Evolutionary conservation across 768 basidiomycete genomes (phyloP), one percentile per base, ranked within the genome.

Genomic region (Mycena vulgaris): DNA sequence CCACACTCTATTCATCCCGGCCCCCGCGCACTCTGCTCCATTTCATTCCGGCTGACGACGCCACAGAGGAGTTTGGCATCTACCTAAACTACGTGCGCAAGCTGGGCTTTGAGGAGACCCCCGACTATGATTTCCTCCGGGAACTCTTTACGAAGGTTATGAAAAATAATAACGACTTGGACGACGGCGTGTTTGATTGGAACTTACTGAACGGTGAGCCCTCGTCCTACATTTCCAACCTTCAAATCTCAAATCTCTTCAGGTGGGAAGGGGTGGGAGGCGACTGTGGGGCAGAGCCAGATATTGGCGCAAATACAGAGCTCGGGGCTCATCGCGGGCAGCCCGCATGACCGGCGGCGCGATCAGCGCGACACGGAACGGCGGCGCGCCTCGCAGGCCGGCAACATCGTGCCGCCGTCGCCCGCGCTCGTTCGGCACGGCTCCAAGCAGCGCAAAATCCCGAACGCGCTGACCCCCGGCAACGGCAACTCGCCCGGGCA

Each of bases 81-180:
- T 99, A 99, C 82, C 88, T 99, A 59, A 99, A 99, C 84, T 99
- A 99, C 82, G 98, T 99, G 70, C 93, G 98, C 71, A 99, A 98
- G 80, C 91, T 99, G 72, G 98, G 97, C 17, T 99, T 99, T 80
- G 98, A 99, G 79, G 98, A 99, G 83, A 95, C 96, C 25, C 98
- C 98, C 47, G 98, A 99, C 83, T 99, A 99, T 79, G 97, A 99
- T 78, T 99, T 99, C 83, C 81, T 99, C 76, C 89, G 97, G 69
- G 98, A 98, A 75, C 85, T 99, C 62, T 98, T 99, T 80, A 87
- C 92, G 64, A 98, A 98, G 80, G 92, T 98, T 56, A 86, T 99
- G 83, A 96, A 96, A 86, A 95, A 90, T 79, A 93, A 91, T 73
- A 92, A 91, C 67, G 98, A 99, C 75, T 80, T 91, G 28, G 98